A percentile compares a stretch with the other conserved stretches of the same genome.
Evolutionary conservation across 495 filamentous ascomycete genomes (phyloP).

Genomic region (Neurospora terricola): DNA sequence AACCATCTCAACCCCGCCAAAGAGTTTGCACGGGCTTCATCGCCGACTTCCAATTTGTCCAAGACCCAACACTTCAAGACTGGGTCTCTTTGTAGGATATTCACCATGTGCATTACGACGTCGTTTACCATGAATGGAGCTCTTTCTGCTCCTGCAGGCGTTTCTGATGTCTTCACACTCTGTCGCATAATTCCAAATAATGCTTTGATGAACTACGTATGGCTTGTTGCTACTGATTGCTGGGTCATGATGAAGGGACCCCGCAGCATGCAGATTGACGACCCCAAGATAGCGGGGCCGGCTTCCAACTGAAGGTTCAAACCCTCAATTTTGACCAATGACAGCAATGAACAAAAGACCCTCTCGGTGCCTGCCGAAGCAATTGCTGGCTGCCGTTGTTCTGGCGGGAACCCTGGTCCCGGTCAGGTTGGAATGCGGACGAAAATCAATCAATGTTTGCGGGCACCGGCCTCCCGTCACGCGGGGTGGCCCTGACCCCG

Average conservation of each 20-base stretch:
- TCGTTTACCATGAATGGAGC: not conserved
- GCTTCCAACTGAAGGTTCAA: not conserved
- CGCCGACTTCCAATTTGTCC: not conserved
- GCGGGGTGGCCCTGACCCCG: not conserved
- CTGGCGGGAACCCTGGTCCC: not conserved
- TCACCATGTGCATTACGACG: not conserved
- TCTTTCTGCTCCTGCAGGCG: not conserved
- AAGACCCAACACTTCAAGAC: not conserved
- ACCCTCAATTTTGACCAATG: not conserved
- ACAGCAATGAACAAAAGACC: not conserved
- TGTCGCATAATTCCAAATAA: not conserved
- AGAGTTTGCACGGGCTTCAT: not conserved
- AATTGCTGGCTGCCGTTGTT: not conserved
- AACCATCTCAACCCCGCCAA: not conserved
- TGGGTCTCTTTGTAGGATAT: not conserved
- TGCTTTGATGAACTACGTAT: not conserved
- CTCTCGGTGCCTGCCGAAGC: not conserved
- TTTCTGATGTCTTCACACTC: not conserved
- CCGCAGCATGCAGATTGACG: not conserved
- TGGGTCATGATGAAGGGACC: not conserved
- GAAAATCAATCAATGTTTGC: not conserved
- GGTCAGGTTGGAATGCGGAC: not conserved
- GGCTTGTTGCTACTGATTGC: not conserved
- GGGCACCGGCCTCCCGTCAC: not conserved
- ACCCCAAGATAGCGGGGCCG: not conserved